Base-by-base conservation (phyloP, 306 rosid genomes). In the Quercus robur region DNA sequence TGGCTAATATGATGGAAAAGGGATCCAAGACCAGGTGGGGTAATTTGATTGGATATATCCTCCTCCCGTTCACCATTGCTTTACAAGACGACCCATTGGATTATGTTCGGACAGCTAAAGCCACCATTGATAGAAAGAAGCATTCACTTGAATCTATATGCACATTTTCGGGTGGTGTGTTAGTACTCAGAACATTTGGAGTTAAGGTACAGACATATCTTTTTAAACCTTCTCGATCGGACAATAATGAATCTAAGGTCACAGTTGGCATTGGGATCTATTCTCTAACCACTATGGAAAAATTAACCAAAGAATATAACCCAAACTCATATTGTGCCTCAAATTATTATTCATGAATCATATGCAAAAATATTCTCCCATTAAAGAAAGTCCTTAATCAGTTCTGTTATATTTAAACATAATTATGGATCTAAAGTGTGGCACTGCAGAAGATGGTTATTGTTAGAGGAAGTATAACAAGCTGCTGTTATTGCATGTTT, bases 1-100 rank as follows among this genome's bases (percentile, higher is more conserved):
- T 93, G 31, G 90, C 94, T 20, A 90, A 91, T 81, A 84, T 86
- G 94, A 86, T 91, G 91, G 87, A 82, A 4, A 84, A 89, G 82
- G 86, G 84, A 26, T 87, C 94, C 23, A 89, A 86, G 83, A 75
- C 72, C 17, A 85, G 64, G 79, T 93, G 94, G 94, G 97, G 92
- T 26, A 93, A 93, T 75, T 18, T 35, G 63, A 35, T 90, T 23
- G 97, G 94, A 23, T 85, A 82, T 55, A 10, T 85, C 15, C 57
- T 89, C 17, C 78, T 86, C 14, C 92, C 94, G 5, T 80, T 90
- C 68, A 28, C 55, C 57, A 82, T 88, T 57, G 84, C 79, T 38
- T 64, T 86, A 41, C 82, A 80, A 49, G 85, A 87, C 2, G 78
- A 89, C 59, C 97, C 91, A 38, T 77, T 90, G 80, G 81, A 85